These are phyloP conservation scores for Bombardia bombarda DNA, from an alignment of 495 filamentous ascomycete genomes.

Conservation along the genomic window DNA sequence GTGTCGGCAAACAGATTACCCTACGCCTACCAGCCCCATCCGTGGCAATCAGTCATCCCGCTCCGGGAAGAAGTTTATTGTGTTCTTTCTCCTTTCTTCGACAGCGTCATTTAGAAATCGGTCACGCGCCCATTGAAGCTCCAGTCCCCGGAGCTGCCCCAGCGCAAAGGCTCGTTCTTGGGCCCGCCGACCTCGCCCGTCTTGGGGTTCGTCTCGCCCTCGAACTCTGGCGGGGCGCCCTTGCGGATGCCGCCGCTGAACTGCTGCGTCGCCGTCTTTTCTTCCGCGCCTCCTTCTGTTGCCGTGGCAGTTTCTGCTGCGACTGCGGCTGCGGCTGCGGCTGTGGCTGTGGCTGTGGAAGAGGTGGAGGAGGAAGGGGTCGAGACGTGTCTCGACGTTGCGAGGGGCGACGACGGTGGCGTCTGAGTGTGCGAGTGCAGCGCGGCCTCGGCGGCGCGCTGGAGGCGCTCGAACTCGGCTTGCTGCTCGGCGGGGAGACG, in stretches of 20 bases:
- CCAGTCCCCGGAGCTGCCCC: conserved; percentile 79
- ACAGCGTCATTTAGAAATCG: conserved; percentile 90
- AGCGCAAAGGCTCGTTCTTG: conserved; percentile 93
- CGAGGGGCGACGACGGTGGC: conserved; percentile 3
- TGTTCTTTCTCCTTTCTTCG: too few species aligned
- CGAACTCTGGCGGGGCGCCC: conserved; percentile 84
- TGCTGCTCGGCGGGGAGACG: conserved; percentile 83
- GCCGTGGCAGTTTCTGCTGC: conserved; percentile 7
- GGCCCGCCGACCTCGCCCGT: conserved; percentile 96
- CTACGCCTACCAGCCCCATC: too few species aligned
- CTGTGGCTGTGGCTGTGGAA: neutral
- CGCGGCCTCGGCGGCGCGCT: conserved; percentile 41
- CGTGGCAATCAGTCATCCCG: too few species aligned
- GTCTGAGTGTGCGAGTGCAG: conserved; percentile 15
- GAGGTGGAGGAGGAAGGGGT: conserved; percentile 2
- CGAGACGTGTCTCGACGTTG: conserved; percentile 17
- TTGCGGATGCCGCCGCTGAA: conserved; percentile 32
- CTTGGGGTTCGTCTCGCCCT: conserved; percentile 85
- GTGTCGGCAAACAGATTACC: too few species aligned
- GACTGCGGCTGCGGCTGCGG: conserved; percentile 1
- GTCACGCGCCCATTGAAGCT: conserved; percentile 94
- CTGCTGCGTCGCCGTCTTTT: too few species aligned
- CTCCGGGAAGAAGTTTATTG: too few species aligned
- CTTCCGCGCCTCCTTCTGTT: too few species aligned
- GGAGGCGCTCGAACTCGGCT: conserved; percentile 85